Base-by-base conservation (phyloP, 116 monocot genomes). In the Zostera marina region DNA sequence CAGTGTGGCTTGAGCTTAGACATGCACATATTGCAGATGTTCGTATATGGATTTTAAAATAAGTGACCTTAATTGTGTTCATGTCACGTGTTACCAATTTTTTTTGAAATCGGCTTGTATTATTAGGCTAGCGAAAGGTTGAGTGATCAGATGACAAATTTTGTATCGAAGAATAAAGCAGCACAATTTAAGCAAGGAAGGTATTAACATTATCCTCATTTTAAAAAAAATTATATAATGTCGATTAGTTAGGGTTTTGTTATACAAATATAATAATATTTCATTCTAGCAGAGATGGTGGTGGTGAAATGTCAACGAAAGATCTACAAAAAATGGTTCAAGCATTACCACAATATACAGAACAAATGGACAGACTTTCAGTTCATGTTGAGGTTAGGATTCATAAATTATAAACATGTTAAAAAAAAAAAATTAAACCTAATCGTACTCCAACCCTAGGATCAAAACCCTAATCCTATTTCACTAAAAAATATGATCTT, bases 11-110 rank as follows among this genome's bases (percentile, higher is more conserved):
- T 68, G 99, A 99, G 70, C 91, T 99, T 68, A 74, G 87, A 20
- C 87, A 99, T 91, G 72, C 81, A 53, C 99, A 99, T 68, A 99
- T 99, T 69, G 99, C 81, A 64, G 98, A 99, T 79, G 99, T 99
- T 54, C 72, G 86, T 73, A 55, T n/a, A n/a, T n/a, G n/a, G n/a
- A n/a, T n/a, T n/a, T n/a, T n/a, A n/a, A n/a, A n/a, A n/a, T n/a
- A n/a, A n/a, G n/a, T n/a, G 56, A n/a, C 24, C 66, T 61, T 26
- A 46, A 15, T 20, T 63, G 38, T 12, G 2, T 14, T 32, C 32
- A 32, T 32, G 32, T 32, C 5, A 26, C 26, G 32, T 32, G 32
- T 1, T 32, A 2, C 32, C 32, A 32, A 32, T 32, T 32, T 32
- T 32, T 32, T 32, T 32, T 32, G 32, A 32, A 32, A 0, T 11